Evolutionary conservation across 805 yeast species (phyloP).

Genomic region (Wickerhamomyces sydowiorum): DNA sequence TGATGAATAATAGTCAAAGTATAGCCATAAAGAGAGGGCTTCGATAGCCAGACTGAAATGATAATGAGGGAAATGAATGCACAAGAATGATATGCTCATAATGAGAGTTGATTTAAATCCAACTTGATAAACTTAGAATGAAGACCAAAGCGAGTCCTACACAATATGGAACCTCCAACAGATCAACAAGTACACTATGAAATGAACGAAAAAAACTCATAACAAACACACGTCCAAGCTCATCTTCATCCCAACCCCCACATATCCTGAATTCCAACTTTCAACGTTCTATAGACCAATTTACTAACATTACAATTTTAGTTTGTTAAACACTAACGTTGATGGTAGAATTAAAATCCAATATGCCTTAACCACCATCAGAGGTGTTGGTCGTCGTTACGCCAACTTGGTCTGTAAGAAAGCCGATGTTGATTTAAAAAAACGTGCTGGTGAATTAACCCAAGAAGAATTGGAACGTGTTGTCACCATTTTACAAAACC

Average conservation of each 20-base stretch:
- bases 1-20: too few relatives aligned
- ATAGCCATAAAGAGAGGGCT: too few relatives aligned
- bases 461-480: slow-evolving; percentile 99
- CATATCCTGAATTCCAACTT: background rate
- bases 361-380: slow-evolving; percentile 99
- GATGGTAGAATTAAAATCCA: slow-evolving; percentile 99
- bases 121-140: too few relatives aligned
- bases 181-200: too few relatives aligned
- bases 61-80: too few relatives aligned
- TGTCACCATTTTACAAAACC: slow-evolving; percentile 99
- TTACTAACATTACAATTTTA: slow-evolving; percentile 37
- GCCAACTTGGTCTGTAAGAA: slow-evolving; percentile 99
- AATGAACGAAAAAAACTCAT: background rate
- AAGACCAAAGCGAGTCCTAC: too few relatives aligned
- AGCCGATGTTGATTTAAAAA: slow-evolving; percentile 97
- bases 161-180: too few relatives aligned
- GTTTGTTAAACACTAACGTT: slow-evolving; percentile 99
- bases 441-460: slow-evolving; percentile 99
- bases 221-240: too few relatives aligned
- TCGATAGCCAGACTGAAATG: too few relatives aligned
- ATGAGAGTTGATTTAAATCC: too few relatives aligned
- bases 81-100: too few relatives aligned
- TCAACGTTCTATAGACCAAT: background rate
- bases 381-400: slow-evolving; percentile 99
- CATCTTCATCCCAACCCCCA: too few relatives aligned